Percentiles rank a stretch among this genome's conserved stretches.
Conservation (phyloP, 768 basidiomycete species). For the Mycena alexandri region DNA sequence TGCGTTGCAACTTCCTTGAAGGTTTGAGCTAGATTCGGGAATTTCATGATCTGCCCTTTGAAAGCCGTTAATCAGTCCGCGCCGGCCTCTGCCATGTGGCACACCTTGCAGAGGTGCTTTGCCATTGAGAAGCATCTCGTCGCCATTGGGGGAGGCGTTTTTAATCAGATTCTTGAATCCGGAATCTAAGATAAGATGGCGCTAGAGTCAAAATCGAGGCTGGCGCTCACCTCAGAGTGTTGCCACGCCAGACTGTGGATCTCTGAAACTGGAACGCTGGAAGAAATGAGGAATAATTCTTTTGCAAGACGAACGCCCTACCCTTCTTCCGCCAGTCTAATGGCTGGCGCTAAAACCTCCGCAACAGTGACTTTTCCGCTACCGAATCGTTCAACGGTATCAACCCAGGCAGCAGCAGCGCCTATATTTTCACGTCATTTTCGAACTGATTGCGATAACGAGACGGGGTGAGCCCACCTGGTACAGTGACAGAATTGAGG, state of each 20-base stretch:
- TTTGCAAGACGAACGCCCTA: constrained; percentile 40
- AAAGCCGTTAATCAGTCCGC: no score
- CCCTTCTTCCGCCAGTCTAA: constrained; percentile 93
- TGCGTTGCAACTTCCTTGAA: constrained; percentile 84
- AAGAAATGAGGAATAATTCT: constrained; percentile 2
- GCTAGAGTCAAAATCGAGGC: not conserved
- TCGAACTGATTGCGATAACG: constrained; percentile 17
- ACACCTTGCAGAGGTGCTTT: constrained; percentile 76
- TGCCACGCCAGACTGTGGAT: constrained; percentile 74
- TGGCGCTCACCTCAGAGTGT: constrained; percentile 62
- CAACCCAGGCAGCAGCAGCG: constrained; percentile 95
- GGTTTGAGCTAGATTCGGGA: constrained; percentile 86
- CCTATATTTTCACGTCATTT: constrained; percentile 58
- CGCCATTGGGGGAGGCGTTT: constrained; percentile 86
- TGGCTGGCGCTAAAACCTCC: constrained; percentile 90
- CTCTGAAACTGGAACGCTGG: constrained; percentile 89
- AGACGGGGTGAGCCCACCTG: constrained; percentile 58
- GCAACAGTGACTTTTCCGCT: constrained; percentile 72
- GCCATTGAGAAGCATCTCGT: constrained; percentile 89
- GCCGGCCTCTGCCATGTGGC: no score
- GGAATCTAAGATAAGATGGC: constrained; percentile 11
- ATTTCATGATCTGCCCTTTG: constrained; percentile 80
- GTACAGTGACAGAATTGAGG: constrained; percentile 93
- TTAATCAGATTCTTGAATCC: constrained; percentile 66
- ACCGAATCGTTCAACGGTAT: constrained; percentile 87